These are phyloP conservation scores for Aspergillus sp. DNA, from an alignment of 2,329 filamentous ascomycete species.

Conservation along the genomic window DNA sequence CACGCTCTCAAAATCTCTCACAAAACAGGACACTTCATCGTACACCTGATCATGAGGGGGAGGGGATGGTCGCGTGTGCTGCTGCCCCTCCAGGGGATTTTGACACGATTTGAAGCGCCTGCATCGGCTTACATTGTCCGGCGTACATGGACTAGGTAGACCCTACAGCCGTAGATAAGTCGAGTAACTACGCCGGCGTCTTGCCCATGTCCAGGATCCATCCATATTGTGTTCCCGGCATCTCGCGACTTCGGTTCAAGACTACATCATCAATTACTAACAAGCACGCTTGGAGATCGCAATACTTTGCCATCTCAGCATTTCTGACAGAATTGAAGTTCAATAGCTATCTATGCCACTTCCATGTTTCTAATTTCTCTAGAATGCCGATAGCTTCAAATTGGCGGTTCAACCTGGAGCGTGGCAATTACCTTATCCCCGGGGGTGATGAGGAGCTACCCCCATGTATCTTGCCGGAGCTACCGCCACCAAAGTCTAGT, in stretches of 20 bases:
- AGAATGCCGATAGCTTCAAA: not conserved
- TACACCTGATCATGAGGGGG: not conserved
- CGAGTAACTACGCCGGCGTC: not conserved
- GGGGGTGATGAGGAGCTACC: not conserved
- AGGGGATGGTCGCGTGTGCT: not conserved
- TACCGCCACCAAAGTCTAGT: not conserved
- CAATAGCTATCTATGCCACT: not conserved
- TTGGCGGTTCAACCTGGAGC: not conserved
- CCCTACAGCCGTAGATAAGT: not conserved
- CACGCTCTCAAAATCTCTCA: not conserved
- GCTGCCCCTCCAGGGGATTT: not conserved
- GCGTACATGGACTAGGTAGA: not conserved
- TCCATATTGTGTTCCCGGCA: not conserved
- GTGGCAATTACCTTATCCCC: not conserved
- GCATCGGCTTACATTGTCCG: not conserved
- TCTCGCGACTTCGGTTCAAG: not conserved
- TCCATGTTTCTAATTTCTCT: too few species aligned
- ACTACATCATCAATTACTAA: not conserved
- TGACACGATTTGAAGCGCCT: not conserved
- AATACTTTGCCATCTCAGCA: not conserved
- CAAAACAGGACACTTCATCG: not conserved
- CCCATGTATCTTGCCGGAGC: not conserved
- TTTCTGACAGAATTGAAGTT: too few species aligned
- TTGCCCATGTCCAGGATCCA: not conserved
- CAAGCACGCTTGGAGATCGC: not conserved